Percentiles rank a stretch among this genome's conserved stretches.
These are phyloP conservation scores for Mimosa pudica DNA, from an alignment of 306 rosid species.

Conservation along the genomic window DNA sequence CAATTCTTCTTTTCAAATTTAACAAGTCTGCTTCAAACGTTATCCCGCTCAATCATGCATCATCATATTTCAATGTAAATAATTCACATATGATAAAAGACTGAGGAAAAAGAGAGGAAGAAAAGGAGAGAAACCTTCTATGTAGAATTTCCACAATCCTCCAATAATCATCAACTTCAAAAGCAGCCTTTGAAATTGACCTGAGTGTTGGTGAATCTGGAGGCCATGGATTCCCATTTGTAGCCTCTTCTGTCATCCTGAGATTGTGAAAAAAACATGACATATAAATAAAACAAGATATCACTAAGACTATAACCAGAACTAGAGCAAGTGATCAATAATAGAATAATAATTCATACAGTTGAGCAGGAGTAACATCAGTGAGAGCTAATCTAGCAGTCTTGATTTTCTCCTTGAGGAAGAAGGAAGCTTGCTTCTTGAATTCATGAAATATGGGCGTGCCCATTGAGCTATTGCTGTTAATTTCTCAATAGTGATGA, in stretches of 20 bases:
- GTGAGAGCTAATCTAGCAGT: constrained; percentile 93
- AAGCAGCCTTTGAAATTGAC: constrained; percentile 93
- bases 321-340: background rate
- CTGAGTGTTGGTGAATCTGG: constrained; percentile 68
- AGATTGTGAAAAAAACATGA: constrained; percentile 16
- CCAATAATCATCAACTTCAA: constrained; percentile 84
- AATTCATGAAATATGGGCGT: constrained; percentile 69
- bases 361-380: constrained; percentile 85
- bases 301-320: constrained; percentile 14
- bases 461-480: constrained; percentile 43
- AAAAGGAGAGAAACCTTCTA: constrained; percentile 35
- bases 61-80: background rate
- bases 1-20: constrained; percentile 85
- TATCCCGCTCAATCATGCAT: background rate
- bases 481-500: constrained; percentile 44
- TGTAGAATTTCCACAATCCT: constrained; percentile 68
- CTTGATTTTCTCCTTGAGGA: constrained; percentile 86
- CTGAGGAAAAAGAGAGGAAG: background rate
- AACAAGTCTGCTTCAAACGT: constrained; percentile 50
- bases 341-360: constrained; percentile 46
- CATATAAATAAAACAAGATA: background rate
- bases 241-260: constrained; percentile 90
- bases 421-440: constrained; percentile 93
- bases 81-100: constrained; percentile 7
- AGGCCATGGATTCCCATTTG: constrained; percentile 68